Conservation (phyloP, 1,284 basidiomycete species). For the Cryptococcus depauperatus region DNA sequence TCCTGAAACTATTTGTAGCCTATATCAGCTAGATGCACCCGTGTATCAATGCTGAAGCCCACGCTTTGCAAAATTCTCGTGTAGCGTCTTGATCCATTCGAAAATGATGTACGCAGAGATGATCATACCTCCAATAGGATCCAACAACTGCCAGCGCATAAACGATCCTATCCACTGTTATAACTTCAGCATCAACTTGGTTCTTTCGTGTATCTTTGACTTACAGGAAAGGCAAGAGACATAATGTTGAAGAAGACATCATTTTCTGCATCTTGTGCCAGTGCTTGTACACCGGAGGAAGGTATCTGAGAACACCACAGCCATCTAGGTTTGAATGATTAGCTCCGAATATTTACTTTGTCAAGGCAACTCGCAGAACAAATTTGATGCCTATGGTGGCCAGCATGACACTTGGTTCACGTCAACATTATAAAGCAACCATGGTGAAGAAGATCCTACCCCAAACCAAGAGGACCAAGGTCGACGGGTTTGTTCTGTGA, state of each 20-base stretch:
- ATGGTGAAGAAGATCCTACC: slow-evolving; percentile 15
- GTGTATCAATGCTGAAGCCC: slow-evolving; percentile 11
- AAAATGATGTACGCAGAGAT: slow-evolving; percentile 48
- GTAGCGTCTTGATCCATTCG: slow-evolving; percentile 44
- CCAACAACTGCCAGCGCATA: slow-evolving; percentile 40
- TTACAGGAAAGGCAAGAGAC: slow-evolving; percentile 51
- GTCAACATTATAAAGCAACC: slow-evolving; percentile 1
- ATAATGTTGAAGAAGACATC: slow-evolving; percentile 52
- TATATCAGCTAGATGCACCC: background rate
- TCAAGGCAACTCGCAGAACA: slow-evolving; percentile 40
- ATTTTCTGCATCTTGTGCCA: slow-evolving; percentile 50
- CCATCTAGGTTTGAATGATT: slow-evolving; percentile 27
- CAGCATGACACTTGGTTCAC: slow-evolving; percentile 45
- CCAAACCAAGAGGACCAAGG: slow-evolving; percentile 40
- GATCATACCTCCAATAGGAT: slow-evolving; percentile 48
- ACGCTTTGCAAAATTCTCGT: slow-evolving; percentile 47
- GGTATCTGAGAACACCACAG: slow-evolving; percentile 43
- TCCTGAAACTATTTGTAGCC: slow-evolving; percentile 29
- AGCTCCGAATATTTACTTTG: background rate
- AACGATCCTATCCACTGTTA: slow-evolving; percentile 37
- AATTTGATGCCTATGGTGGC: slow-evolving; percentile 51
- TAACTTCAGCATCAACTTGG: background rate
- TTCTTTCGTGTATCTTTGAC: slow-evolving; percentile 15
- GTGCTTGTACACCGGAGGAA: slow-evolving; percentile 42
- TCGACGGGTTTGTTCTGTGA: slow-evolving; percentile 28